A percentile compares a stretch with the other conserved stretches of the same genome.
These are phyloP conservation scores for Fusarium stilboides DNA, from an alignment of 2,329 filamentous ascomycete species.

Conservation along the genomic window DNA sequence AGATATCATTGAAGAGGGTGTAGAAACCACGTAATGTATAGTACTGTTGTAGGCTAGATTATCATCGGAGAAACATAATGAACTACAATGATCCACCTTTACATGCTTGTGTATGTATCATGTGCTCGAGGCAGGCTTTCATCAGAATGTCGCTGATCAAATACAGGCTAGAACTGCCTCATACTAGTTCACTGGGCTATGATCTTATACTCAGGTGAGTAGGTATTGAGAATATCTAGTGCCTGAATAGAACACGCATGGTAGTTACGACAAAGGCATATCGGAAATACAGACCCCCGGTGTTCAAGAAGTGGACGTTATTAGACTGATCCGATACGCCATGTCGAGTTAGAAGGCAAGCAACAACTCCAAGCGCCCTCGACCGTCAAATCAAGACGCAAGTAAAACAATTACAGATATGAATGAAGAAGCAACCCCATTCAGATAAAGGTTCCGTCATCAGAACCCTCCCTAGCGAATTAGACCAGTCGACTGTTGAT, in stretches of 20 bases:
- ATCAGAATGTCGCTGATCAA: neutral
- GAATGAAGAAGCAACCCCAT: conserved; percentile 4
- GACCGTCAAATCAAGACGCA: neutral
- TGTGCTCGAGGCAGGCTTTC: neutral
- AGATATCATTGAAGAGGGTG: conserved; percentile 32
- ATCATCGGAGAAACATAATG: conserved; percentile 14
- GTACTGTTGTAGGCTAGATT: conserved; percentile 37
- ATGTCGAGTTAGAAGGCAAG: neutral
- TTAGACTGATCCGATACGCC: neutral
- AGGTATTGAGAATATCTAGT: neutral
- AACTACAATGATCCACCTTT: neutral
- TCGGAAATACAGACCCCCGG: neutral
- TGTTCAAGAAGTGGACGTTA: neutral
- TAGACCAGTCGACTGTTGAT: neutral
- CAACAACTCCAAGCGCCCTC: neutral
- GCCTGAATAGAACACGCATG: neutral
- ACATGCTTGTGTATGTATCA: neutral
- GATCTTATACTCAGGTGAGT: neutral
- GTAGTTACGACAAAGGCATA: neutral
- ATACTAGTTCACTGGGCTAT: neutral
- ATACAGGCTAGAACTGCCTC: neutral
- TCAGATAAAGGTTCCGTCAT: conserved; percentile 7
- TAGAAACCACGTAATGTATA: conserved; percentile 39
- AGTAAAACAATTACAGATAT: conserved; percentile 1
- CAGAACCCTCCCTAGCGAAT: neutral